Evolutionary conservation across 805 yeast genomes (phyloP), one percentile per base, ranked within the genome.

Genomic region (Saccharomycopsis sp.): DNA sequence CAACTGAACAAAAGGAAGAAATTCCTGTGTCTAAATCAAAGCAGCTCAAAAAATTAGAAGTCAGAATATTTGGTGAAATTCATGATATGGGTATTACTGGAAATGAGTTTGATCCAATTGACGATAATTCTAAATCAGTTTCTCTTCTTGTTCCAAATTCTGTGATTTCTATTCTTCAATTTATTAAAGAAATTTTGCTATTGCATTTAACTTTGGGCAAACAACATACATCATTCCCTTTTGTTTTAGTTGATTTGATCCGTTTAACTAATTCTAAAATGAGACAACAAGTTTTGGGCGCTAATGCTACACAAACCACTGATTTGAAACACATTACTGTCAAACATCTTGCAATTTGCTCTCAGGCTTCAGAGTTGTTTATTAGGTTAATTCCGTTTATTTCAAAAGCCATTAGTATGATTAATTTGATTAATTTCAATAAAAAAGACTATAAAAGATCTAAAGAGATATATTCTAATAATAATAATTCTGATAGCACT

Each of bases 231-330:
- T 33, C 41, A 15, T 45, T 45, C 20, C 46, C 49, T 3, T 45
- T 45, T 42, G 49, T 54, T 44, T 38, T 73, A 21, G 39, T 61
- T 4, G 75, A 69, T 34, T 49, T 74, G n/a, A 48, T 78, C 33
- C 66, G 67, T 31, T 58, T 69, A 9, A 59, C 72, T 51, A 79
- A 80, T 49, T 56, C 72, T 14, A 70, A 76, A 44, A 61, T 72
- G 4, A 68, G 72, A 3, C 72, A 73, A 46, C 71, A 82, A 3
- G 76, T 82, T 30, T 60, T 82, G 28, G 80, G 78, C 33, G 86
- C 88, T 1, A 84, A 82, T 31, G 89, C 89, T 1, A 79, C 83
- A 2, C 59, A 74, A 47, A 72, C 87, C 1, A 83, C 89, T 0
- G 86, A 84, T 0, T 61, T 81, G 37, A 75, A 70, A 47, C 87